Evolutionary conservation across 2,329 filamentous ascomycete genomes (phyloP).

Genomic region (Phialemonium atrogriseum): DNA sequence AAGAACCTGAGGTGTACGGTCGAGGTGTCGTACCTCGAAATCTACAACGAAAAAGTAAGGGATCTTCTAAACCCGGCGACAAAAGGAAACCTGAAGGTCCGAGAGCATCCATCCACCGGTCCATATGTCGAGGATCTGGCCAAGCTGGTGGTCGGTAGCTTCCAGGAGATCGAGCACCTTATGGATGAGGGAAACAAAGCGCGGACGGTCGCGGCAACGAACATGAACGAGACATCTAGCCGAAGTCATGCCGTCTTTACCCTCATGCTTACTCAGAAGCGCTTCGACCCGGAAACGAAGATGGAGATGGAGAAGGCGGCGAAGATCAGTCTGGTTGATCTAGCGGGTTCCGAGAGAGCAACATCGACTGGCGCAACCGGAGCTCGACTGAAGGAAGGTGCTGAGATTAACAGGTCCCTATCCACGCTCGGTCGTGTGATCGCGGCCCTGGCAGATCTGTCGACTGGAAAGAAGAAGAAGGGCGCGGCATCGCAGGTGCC

Average conservation of each 20-base stretch:
- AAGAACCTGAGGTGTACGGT: slow-evolving; percentile 80
- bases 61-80: slow-evolving; percentile 92
- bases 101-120: slow-evolving; percentile 94
- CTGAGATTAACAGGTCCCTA: slow-evolving; percentile 94
- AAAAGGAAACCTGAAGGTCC: slow-evolving; percentile 92
- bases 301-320: slow-evolving; percentile 98
- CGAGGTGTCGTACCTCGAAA: slow-evolving; percentile 97
- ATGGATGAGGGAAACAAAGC: slow-evolving; percentile 99
- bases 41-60: slow-evolving; percentile 96
- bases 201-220: slow-evolving; percentile 92
- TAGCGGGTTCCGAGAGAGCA: slow-evolving; percentile 94
- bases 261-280: slow-evolving; percentile 88
- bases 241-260: slow-evolving; percentile 98
- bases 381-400: slow-evolving; percentile 90
- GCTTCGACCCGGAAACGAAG: slow-evolving; percentile 81
- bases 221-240: slow-evolving; percentile 99
- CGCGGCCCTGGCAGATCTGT: slow-evolving; percentile 85
- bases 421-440: slow-evolving; percentile 97
- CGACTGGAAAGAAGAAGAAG: slow-evolving; percentile 75
- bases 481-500: slow-evolving; percentile 69
- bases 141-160: slow-evolving; percentile 87
- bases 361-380: slow-evolving; percentile 96
- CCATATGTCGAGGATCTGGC: slow-evolving; percentile 97
- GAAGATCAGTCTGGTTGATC: slow-evolving; percentile 94
- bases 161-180: slow-evolving; percentile 89